Conservation (phyloP, 2,329 filamentous ascomycete species). For the Plectosphaerella cucumerina region DNA sequence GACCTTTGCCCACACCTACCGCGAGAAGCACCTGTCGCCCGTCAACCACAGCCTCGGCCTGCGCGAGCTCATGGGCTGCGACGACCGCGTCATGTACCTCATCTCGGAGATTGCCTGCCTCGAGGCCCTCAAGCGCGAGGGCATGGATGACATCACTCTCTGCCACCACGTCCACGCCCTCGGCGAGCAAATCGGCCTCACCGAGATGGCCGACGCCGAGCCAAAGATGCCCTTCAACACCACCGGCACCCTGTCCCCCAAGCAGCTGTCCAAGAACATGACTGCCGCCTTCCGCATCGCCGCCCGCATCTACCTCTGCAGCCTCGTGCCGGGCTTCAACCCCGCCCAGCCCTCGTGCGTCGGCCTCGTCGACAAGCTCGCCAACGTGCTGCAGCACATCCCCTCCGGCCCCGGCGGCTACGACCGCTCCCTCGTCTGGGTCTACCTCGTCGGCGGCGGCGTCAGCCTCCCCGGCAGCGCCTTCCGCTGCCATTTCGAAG, state of each 20-base stretch:
- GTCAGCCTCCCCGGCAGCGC: conserved; percentile 67
- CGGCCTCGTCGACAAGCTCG: conserved; percentile 74
- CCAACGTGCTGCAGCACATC: conserved; percentile 73
- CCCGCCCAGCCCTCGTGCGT: conserved; percentile 69
- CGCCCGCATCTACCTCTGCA: conserved; percentile 95
- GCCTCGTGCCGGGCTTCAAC: conserved; percentile 83
- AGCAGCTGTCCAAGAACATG: conserved; percentile 83
- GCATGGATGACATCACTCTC: conserved; percentile 79
- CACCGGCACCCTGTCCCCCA: conserved; percentile 73
- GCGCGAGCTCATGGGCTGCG: conserved; percentile 93
- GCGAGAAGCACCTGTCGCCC: conserved; percentile 80
- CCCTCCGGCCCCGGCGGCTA: conserved; percentile 78
- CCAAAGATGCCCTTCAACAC: conserved; percentile 60
- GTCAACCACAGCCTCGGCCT: conserved; percentile 64
- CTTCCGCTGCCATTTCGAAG: conserved; percentile 75
- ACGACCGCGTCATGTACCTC: conserved; percentile 95
- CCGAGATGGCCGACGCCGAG: conserved; percentile 60
- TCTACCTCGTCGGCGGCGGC: conserved; percentile 81
- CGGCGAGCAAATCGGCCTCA: conserved; percentile 79
- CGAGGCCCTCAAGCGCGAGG: conserved; percentile 78
- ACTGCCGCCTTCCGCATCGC: conserved; percentile 87
- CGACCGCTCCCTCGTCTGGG: conserved; percentile 90
- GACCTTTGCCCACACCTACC: conserved; percentile 89
- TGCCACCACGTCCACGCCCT: conserved; percentile 89
- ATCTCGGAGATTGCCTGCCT: conserved; percentile 97